A percentile compares a stretch with the other conserved stretches of the same genome.
phyloP scores from a whole-genome alignment of 176 grass and related monocot genomes.

The Bonia amplexicaulis region DNA sequence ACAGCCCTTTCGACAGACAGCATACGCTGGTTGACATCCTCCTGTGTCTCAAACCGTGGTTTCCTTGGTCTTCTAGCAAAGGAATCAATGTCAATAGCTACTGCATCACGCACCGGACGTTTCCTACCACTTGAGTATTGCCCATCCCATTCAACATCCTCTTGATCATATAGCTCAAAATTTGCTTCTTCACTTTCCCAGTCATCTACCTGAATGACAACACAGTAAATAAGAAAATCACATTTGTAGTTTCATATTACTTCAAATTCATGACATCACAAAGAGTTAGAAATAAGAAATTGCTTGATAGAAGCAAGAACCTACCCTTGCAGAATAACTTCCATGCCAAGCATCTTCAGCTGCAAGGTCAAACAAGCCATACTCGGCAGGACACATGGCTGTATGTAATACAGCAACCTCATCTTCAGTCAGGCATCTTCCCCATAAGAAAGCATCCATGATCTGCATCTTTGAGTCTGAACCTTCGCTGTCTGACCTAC shows the following conservation, averaged over 20 bases:
- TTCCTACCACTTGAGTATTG: constrained; percentile 98
- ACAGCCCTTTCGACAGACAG: constrained; percentile 96
- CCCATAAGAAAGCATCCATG: constrained; percentile 99
- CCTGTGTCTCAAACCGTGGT: constrained; percentile 84
- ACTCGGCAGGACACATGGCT: constrained; percentile 55
- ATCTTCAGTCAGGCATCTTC: constrained; percentile 88
- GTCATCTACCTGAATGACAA: constrained; percentile 64
- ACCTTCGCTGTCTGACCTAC: constrained; percentile 94
- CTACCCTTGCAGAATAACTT: constrained; percentile 88
- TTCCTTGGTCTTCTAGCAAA: constrained; percentile 75
- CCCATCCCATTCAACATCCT: constrained; percentile 97
- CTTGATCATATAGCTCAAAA: constrained; percentile 85
- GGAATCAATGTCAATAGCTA: constrained; percentile 89
- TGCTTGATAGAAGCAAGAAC: neutral
- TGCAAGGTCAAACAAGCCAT: constrained; percentile 66
- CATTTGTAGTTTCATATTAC: constrained; percentile 18
- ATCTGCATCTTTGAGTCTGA: constrained; percentile 95
- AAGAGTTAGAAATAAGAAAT: neutral
- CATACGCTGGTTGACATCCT: constrained; percentile 94
- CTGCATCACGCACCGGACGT: constrained; percentile 58
- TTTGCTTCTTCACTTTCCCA: constrained; percentile 94
- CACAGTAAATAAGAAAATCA: constrained; percentile 13
- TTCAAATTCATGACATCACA: constrained; percentile 26
- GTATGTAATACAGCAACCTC: constrained; percentile 77
- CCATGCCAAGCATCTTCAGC: constrained; percentile 80